These are phyloP conservation scores for Pseudogymnoascus sp. DNA, from an alignment of 2,329 filamentous ascomycete genomes.

Conservation along the genomic window DNA sequence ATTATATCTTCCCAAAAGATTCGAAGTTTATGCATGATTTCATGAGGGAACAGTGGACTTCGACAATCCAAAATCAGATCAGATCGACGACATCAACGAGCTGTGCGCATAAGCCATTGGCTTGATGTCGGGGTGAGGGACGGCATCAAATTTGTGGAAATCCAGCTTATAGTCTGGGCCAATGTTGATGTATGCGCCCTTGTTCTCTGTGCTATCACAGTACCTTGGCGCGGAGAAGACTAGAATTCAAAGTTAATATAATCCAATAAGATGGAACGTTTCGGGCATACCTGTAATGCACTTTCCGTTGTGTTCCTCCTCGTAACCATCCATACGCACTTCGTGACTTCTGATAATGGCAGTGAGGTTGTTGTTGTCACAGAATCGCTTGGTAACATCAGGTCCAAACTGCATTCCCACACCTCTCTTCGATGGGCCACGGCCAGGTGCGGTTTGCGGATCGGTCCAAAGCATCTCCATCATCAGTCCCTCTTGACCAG, in stretches of 20 bases:
- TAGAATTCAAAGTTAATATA: slow-evolving; percentile 31
- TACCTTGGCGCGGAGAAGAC: slow-evolving; percentile 98
- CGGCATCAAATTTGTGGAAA: slow-evolving; percentile 90
- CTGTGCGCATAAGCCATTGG: slow-evolving; percentile 90
- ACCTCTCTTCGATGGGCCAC: slow-evolving; percentile 91
- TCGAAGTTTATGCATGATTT: slow-evolving; percentile 7
- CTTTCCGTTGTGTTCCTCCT: slow-evolving; percentile 89
- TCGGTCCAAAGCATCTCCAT: slow-evolving; percentile 99
- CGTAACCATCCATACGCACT: slow-evolving; percentile 98
- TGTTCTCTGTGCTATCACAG: slow-evolving; percentile 96
- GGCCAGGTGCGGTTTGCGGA: slow-evolving; percentile 75
- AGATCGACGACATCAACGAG: slow-evolving; percentile 66
- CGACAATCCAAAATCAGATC: slow-evolving; percentile 42
- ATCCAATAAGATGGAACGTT: neutral
- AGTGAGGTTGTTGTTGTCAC: slow-evolving; percentile 88
- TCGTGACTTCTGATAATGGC: slow-evolving; percentile 96
- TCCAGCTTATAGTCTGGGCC: slow-evolving; percentile 83
- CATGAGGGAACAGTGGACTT: slow-evolving; percentile 6
- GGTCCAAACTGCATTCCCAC: slow-evolving; percentile 96
- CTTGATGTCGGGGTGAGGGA: slow-evolving; percentile 90
- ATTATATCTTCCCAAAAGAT: slow-evolving; percentile 8
- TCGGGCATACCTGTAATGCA: slow-evolving; percentile 72
- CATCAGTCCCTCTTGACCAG: slow-evolving; percentile 90
- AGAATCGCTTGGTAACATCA: slow-evolving; percentile 93
- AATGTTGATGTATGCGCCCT: slow-evolving; percentile 97